Percentiles rank a stretch among this genome's conserved stretches.
Conservation (phyloP, 495 filamentous ascomycete genomes). For the Talaromyces liani region DNA sequence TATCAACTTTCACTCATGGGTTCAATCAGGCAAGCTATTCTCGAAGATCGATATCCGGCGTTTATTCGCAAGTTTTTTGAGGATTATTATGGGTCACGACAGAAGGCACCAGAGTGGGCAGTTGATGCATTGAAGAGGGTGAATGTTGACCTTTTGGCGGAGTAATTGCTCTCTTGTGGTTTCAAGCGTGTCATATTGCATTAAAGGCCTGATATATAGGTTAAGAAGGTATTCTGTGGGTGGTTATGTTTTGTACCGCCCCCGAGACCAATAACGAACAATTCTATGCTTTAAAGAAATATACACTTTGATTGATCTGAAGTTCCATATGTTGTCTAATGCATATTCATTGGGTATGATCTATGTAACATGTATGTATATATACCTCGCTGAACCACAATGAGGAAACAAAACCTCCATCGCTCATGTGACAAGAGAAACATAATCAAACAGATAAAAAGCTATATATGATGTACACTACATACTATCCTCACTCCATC, state of each 20-base stretch:
- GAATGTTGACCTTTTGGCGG: conserved; percentile 68
- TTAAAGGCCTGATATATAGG: background rate
- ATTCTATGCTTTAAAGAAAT: too few species aligned
- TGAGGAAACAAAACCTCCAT: background rate
- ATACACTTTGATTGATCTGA: too few species aligned
- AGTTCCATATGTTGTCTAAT: background rate
- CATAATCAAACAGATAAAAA: background rate
- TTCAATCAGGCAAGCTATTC: conserved; percentile 64
- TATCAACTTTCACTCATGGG: conserved; percentile 81
- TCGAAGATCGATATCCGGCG: conserved; percentile 71
- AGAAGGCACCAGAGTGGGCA: conserved; percentile 73
- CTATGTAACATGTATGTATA: background rate
- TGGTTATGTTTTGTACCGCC: too few species aligned
- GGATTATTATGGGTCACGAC: conserved; percentile 61
- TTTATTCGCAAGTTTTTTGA: conserved; percentile 75
- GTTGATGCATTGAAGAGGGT: conserved; percentile 74
- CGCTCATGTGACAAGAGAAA: background rate
- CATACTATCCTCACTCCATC: conserved; percentile 70
- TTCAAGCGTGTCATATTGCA: background rate
- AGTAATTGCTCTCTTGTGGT: background rate
- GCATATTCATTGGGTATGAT: background rate
- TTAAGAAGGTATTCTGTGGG: too few species aligned
- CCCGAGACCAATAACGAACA: too few species aligned
- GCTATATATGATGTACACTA: conserved; percentile 21
- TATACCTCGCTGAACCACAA: background rate